A percentile compares a stretch with the other conserved stretches of the same genome.
These are phyloP conservation scores for Plasmodium inui DNA, from an alignment of 169 alveolate genomes.

Conservation along the genomic window DNA sequence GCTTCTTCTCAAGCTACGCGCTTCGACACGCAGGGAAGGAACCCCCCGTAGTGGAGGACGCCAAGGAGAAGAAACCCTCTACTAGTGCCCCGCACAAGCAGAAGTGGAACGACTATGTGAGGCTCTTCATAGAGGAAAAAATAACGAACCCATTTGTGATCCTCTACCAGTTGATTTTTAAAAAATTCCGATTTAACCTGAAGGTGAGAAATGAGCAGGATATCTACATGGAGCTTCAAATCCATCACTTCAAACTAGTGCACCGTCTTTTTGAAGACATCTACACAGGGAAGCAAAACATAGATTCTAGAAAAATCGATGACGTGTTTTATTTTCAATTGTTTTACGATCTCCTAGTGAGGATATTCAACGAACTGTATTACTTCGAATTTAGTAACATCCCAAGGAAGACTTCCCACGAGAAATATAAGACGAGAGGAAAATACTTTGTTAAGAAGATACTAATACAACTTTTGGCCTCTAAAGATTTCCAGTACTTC, in stretches of 20 bases:
- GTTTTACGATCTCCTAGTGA: slow-evolving; percentile 42
- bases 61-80: neutral
- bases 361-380: slow-evolving; percentile 58
- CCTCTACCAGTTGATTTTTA: slow-evolving; percentile 48
- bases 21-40: neutral
- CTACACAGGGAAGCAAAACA: neutral
- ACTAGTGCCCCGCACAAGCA: neutral
- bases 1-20: neutral
- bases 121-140: slow-evolving; percentile 4
- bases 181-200: slow-evolving; percentile 30
- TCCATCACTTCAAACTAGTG: slow-evolving; percentile 32
- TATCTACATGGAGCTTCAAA: slow-evolving; percentile 35
- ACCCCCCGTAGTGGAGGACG: neutral
- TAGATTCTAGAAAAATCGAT: slow-evolving; percentile 27
- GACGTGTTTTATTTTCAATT: slow-evolving; percentile 36
- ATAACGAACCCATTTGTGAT: slow-evolving; percentile 36
- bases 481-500: slow-evolving; percentile 61
- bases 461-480: slow-evolving; percentile 47
- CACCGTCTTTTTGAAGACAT: slow-evolving; percentile 4
- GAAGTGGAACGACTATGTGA: slow-evolving; percentile 49
- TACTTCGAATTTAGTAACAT: slow-evolving; percentile 54
- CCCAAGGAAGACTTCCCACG: slow-evolving; percentile 50
- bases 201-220: slow-evolving; percentile 1
- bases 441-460: slow-evolving; percentile 44
- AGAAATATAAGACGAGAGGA: slow-evolving; percentile 49